Evolutionary conservation across 495 filamentous ascomycete genomes (phyloP), one percentile per base, ranked within the genome.

Genomic region (Penicillium arizonense): DNA sequence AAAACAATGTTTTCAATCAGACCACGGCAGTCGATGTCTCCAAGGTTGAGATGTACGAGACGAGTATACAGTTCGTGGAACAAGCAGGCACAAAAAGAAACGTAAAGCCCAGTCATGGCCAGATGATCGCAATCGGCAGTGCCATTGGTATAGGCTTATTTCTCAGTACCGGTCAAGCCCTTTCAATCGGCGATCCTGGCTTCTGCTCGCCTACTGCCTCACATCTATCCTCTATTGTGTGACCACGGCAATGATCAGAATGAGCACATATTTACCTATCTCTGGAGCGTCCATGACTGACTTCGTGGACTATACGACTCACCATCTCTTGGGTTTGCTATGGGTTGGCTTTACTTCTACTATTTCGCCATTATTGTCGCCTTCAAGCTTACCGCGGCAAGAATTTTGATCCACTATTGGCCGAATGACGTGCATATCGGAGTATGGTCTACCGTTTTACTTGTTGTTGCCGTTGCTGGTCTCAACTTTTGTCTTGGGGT

Each of bases 341-440:
- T 83, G 18, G 83, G 83, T 0, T 80, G 68, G 73, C 73, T 70
- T 43, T 82, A 75, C 57, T 77, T 71, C 64, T 76, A 73, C 47
- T 66, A 66, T 32, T 74, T 65, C 58, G 82, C 86, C 47, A 90
- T 93, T 54, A 71, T 85, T 46, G 82, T 87, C 4, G 40, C 65
- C 6, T 58, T 52, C 35, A 85, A 88, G 54, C 81, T 89, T n/a
- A 81, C 82, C 2, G 85, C 85, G 1, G 81, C 83, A 0, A 75
- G 80, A 0, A 62, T 88, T 12, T 80, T 89, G 42, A 84, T 90
- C 14, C 72, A 82, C 38, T 90, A 80, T 62, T 90, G 86, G 87
- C 63, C 81, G 13, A 51, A 41, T 7, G 8, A 11, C 7, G 52
- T 67, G 3, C 9, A 39, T 12, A 41, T 58, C 37, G 85, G 81